Percentiles rank a stretch among this genome's conserved stretches.
Conservation (phyloP, 2,329 filamentous ascomycete species). For the Byssoonygena ceratinophila region DNA sequence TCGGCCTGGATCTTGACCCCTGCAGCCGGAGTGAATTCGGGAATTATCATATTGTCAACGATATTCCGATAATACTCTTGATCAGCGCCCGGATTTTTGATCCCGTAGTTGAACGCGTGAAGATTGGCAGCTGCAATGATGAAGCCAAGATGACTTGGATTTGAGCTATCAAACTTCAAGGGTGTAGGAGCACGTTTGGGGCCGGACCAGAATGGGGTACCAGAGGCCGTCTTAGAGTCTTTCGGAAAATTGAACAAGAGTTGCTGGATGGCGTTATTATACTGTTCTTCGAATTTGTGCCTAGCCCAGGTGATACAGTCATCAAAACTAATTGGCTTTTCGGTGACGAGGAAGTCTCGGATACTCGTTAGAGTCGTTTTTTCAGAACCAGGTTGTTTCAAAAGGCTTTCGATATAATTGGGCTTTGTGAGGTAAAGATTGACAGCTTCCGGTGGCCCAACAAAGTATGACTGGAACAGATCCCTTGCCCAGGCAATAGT, state of each 20-base stretch:
- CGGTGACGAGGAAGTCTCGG: conserved; percentile 78
- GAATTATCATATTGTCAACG: conserved; percentile 84
- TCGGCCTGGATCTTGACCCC: conserved; percentile 94
- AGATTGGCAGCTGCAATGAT: conserved; percentile 80
- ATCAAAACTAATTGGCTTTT: conserved; percentile 84
- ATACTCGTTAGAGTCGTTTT: conserved; percentile 87
- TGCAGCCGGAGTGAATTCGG: conserved; percentile 83
- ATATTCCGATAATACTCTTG: conserved; percentile 66
- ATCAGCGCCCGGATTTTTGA: conserved; percentile 67
- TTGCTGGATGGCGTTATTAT: conserved; percentile 92
- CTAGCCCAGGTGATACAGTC: conserved; percentile 96
- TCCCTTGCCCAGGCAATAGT: conserved; percentile 98
- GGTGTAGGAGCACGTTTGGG: conserved; percentile 92
- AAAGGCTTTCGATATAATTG: conserved; percentile 73
- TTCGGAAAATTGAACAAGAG: conserved; percentile 95
- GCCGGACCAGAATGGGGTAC: conserved; percentile 93
- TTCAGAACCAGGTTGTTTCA: conserved; percentile 91
- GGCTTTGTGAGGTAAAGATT: conserved; percentile 88
- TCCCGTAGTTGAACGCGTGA: conserved; percentile 95
- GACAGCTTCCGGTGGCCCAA: conserved; percentile 84
- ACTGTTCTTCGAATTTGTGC: conserved; percentile 88
- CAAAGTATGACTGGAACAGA: conserved; percentile 87
- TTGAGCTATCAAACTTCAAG: conserved; percentile 74
- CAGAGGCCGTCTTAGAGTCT: conserved; percentile 76
- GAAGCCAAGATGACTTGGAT: conserved; percentile 79